Evolutionary conservation across 2,329 filamentous ascomycete genomes (phyloP), one percentile per base, ranked within the genome.

Genomic region (Colletotrichum trifolii): DNA sequence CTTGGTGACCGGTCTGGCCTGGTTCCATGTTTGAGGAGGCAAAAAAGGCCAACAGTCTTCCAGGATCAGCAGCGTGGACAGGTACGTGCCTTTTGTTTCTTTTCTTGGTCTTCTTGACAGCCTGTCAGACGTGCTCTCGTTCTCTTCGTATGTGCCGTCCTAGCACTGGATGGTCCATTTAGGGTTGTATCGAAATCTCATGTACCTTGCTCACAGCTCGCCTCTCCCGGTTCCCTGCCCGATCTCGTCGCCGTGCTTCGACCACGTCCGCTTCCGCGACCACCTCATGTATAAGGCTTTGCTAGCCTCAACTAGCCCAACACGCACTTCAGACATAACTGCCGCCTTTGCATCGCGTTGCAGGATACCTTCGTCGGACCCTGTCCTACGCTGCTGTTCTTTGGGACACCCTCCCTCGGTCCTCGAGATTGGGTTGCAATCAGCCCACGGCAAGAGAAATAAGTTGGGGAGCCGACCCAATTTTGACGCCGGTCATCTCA

Each of bases 381-480:
- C 54, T 17, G 25, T 38, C 61, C 54, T 47, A 6, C 17, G 39
- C 25, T 52, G 11, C 35, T 43, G 36, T 46, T 39, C 36, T 52
- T 49, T 38, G n/a, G 15, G 36, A 10, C 39, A 12, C 33, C 43
- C 40, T 40, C 54, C 25, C 33, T 34, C 39, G 40, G 45, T 56
- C 38, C 48, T 15, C 46, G 25, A 45, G 39, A 33, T 58, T 57
- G 60, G 60, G 53, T 59, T 53, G 54, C 60, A 58, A 66, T 64
- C 64, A 60, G 52, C 38, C 62, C 47, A 58, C 62, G 54, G 56
- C 17, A 54, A 45, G 40, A 45, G 57, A 40, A 66, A 66, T 43
- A 64, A 54, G 46, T 64, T 50, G 57, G 63, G 47, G 62, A 63
- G 57, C 43, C 53, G 58, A 66, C 53, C 66, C 54, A 67, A 66